Base-by-base conservation (phyloP, 2,329 filamentous ascomycete species). In the Beauveria medogensis region DNA sequence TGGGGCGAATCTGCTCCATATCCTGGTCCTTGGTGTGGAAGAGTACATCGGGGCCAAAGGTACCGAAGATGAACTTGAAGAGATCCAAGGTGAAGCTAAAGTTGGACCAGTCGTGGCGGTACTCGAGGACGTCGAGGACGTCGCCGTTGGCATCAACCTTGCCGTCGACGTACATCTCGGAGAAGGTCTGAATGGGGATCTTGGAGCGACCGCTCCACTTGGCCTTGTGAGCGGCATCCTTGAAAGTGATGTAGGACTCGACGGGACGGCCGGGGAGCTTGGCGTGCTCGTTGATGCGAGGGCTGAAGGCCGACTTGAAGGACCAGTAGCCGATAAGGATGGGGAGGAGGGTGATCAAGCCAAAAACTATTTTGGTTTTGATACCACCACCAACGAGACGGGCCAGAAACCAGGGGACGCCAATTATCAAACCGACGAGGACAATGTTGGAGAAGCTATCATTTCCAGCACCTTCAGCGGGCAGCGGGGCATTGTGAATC, bases 91-190 rank as follows among this genome's bases (percentile, higher is more conserved):
- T 97, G 78, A 97, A 96, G 71, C 86, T 84, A 82, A 96, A 97
- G 80, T 84, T 94, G 67, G 91, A 91, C 94, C 94, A 97, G 75
- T 99, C 94, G 73, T 97, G 93, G 71, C 94, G 84, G 80, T 94
- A 94, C 77, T 97, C 94, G 75, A 97, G 78, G 53, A 90, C 81
- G 72, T 97, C 93, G 64, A 97, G 82, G 69, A 82, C 85, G 76
- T 97, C 94, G 62, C 92, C 92, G 75, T 96, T 97, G 82, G 97
- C 93, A 68, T 96, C 91, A 65, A 96, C 92, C 62, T 96, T 87
- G 62, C 91, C 91, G 71, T 94, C 89, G 76, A 97, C 96, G 82
- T 97, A 97, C 89, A 93, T 96, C 77, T 97, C 92, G 73, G 95
- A 87, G 81, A 97, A 97, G 26, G 91, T 95, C 80, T 96, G 88